phyloP scores from a whole-genome alignment of 805 yeast species.

The Yueomyces sinensis region DNA sequence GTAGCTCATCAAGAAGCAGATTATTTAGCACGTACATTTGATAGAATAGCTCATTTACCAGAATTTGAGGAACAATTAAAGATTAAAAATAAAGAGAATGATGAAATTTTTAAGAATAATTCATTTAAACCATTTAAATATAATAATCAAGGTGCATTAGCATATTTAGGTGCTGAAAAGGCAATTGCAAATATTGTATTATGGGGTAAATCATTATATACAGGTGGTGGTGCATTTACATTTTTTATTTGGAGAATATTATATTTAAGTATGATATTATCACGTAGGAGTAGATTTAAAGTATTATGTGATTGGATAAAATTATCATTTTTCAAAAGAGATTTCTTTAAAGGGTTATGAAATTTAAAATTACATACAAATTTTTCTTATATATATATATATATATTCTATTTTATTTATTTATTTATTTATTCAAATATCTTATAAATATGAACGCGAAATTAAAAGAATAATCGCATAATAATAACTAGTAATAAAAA shows the following conservation, averaged over 20 bases:
- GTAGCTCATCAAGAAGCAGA: conserved; percentile 91
- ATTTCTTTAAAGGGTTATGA: conserved; percentile 69
- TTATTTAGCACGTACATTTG: conserved; percentile 62
- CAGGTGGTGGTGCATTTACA: conserved; percentile 80
- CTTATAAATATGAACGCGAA: no score
- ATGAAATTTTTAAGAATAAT: conserved; percentile 31
- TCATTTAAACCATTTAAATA: conserved; percentile 59
- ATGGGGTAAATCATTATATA: conserved; percentile 66
- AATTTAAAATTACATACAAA: no score
- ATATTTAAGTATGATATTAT: conserved; percentile 79
- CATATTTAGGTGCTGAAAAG: conserved; percentile 83
- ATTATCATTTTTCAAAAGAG: conserved; percentile 82
- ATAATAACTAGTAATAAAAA: no score
- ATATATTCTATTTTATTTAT: conserved; percentile 1
- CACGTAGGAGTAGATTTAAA: conserved; percentile 74
- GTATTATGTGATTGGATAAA: conserved; percentile 84
- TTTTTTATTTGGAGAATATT: conserved; percentile 90
- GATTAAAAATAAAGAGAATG: conserved; percentile 15
- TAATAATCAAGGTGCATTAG: conserved; percentile 83
- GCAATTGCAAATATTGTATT: conserved; percentile 87
- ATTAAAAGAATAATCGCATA: no score
- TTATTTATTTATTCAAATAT: conserved; percentile 1
- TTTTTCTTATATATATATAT: neutral
- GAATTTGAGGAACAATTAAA: conserved; percentile 27
- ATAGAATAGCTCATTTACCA: conserved; percentile 34